phyloP scores from a whole-genome alignment of 495 filamentous ascomycete species.

The Talaromyces ruber region DNA sequence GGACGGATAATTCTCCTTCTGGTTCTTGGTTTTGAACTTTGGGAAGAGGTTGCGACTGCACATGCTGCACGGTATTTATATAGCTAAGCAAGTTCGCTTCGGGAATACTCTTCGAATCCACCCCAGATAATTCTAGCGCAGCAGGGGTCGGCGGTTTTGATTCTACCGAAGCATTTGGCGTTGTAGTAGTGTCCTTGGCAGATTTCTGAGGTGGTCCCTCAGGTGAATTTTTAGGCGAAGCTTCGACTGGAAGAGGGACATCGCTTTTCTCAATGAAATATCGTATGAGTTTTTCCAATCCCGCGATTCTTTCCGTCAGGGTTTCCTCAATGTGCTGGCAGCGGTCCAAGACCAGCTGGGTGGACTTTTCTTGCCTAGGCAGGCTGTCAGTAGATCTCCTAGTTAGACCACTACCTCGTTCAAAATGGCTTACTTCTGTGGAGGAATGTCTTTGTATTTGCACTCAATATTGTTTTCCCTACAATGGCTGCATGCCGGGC shows the following conservation, averaged over 20 bases:
- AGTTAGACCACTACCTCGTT: not conserved
- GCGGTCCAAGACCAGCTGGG: constrained; percentile 27
- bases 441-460: constrained; percentile 52
- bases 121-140: not conserved
- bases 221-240: not conserved
- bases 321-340: constrained; percentile 21
- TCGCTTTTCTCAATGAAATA: not conserved
- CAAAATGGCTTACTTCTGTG: constrained; percentile 40
- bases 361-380: constrained; percentile 32
- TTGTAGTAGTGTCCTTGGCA: not conserved
- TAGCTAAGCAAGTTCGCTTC: not conserved
- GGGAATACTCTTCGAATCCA: not conserved
- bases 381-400: not conserved
- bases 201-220: constrained; percentile 5
- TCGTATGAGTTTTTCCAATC: not conserved
- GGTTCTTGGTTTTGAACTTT: constrained; percentile 6
- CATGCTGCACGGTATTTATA: constrained; percentile 9
- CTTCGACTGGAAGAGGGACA: not conserved
- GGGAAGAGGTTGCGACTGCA: not conserved
- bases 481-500: constrained; percentile 50
- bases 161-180: not conserved
- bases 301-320: not conserved
- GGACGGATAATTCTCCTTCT: constrained; percentile 55
- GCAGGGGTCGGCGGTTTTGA: not conserved
- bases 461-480: constrained; percentile 47